phyloP scores from a whole-genome alignment of 2,329 filamentous ascomycete species.

The Chaetothyriales sp. region DNA sequence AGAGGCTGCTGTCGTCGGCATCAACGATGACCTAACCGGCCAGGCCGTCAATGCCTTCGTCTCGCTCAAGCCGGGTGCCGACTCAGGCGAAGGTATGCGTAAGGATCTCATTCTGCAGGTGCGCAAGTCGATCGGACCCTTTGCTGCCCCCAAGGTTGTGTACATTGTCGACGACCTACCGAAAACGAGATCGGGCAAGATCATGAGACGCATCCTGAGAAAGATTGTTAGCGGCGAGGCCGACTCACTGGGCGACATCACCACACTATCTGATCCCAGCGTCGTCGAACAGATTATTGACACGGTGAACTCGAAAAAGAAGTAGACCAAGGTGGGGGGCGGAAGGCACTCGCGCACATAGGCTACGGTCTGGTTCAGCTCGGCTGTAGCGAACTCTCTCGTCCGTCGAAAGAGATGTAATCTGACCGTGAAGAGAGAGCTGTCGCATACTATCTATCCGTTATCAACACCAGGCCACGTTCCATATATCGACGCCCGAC shows the following conservation, averaged over 20 bases:
- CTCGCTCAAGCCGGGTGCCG: slow-evolving; percentile 71
- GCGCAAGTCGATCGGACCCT: slow-evolving; percentile 92
- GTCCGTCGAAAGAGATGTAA: background rate
- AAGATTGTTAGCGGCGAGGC: slow-evolving; percentile 97
- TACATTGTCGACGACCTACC: slow-evolving; percentile 85
- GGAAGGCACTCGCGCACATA: background rate
- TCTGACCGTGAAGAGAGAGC: background rate
- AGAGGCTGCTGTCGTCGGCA: slow-evolving; percentile 89
- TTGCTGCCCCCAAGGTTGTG: slow-evolving; percentile 88
- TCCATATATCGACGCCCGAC: too few species aligned
- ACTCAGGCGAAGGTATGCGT: slow-evolving; percentile 63
- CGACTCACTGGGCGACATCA: slow-evolving; percentile 86
- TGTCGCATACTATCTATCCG: too few species aligned
- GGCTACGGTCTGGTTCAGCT: background rate
- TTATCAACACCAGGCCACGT: too few species aligned
- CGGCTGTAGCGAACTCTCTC: background rate
- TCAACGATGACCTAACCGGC: slow-evolving; percentile 84
- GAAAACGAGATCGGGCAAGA: slow-evolving; percentile 96
- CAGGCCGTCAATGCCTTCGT: slow-evolving; percentile 98
- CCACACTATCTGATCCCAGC: slow-evolving; percentile 75
- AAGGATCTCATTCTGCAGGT: slow-evolving; percentile 94
- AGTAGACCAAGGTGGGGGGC: slow-evolving; percentile 27
- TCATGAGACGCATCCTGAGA: slow-evolving; percentile 90
- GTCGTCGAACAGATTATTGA: slow-evolving; percentile 84
- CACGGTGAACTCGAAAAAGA: slow-evolving; percentile 48